phyloP scores from a whole-genome alignment of 768 basidiomycete genomes.

The Leucosporidium yakuticum region DNA sequence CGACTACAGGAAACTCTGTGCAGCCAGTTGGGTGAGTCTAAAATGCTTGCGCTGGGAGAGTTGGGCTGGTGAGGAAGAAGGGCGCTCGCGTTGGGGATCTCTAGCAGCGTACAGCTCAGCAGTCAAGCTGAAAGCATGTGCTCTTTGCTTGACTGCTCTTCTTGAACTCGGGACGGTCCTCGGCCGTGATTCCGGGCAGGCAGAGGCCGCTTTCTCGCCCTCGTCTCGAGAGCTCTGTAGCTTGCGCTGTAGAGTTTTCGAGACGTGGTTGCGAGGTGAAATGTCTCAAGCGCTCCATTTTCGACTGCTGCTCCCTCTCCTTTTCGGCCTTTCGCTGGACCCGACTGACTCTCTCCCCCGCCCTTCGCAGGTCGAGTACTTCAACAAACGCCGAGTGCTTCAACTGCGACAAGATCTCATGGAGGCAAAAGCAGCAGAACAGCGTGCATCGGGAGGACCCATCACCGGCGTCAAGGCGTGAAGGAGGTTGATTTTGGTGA shows the following conservation, averaged over 20 bases:
- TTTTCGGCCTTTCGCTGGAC: background rate
- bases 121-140: background rate
- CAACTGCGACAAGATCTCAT: constrained; percentile 32
- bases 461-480: background rate
- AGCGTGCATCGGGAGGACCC: constrained; percentile 8
- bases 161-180: background rate
- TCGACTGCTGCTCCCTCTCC: background rate
- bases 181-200: background rate
- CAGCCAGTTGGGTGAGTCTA: constrained; percentile 72
- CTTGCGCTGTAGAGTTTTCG: background rate
- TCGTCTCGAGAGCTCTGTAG: too few relatives aligned
- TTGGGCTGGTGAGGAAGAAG: background rate
- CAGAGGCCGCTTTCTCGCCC: background rate
- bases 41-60: background rate
- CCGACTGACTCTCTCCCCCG: background rate
- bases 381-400: constrained; percentile 64
- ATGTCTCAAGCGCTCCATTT: background rate
- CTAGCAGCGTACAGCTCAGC: background rate
- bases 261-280: background rate
- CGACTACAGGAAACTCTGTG: constrained; percentile 66
- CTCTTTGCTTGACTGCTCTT: too few relatives aligned
- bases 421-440: constrained; percentile 26
- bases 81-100: background rate
- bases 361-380: constrained; percentile 74
- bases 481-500: too few relatives aligned